Base-by-base conservation (phyloP, 495 filamentous ascomycete species). In the Staphylotrichum tortipilum region DNA sequence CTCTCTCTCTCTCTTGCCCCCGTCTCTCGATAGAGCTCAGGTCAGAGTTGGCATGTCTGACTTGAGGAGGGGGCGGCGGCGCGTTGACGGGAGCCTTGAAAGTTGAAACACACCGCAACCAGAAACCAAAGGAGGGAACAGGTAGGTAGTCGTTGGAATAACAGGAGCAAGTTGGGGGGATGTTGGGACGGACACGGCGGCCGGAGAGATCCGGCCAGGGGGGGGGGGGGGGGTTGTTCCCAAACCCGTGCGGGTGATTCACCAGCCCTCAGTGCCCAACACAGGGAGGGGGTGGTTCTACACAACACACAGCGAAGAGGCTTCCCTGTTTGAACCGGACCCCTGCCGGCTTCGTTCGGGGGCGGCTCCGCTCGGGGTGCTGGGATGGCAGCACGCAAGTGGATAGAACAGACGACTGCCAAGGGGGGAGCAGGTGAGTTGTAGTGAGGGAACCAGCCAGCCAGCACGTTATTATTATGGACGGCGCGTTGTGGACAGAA, bases 241-340 rank as follows among this genome's bases (percentile, higher is more conserved):
- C 11, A 33, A 49, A 30, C 36, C 46, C 46, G 44, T 11, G 33
- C 40, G 34, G 40, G 40, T 39, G 42, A 49, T 31, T 28, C 39
- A 49, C 19, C 44, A 44, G 42, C 14, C 34, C 35, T 19, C 15
- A 24, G 28, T 50, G 50, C 36, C 55, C 47, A 44, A 53, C 44
- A 42, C 35, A 45, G 49, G 50, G 21, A 43, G 37, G 54, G 56
- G 49, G 50, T 54, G 52, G 35, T 41, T 47, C 46, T 53, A 57
- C 50, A 30, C 26, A 24, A 40, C 53, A n/a, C n/a, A n/a, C n/a
- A n/a, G n/a, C n/a, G n/a, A 14, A 54, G 29, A 29, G 31, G 40
- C 46, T 54, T 53, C 46, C 50, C 56, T 47, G 56, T 56, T 59
- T 40, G 50, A 54, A 56, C 44, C 50, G 47, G 52, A 44, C 52